These are phyloP conservation scores for Ophiocordyceps robertsii DNA, from an alignment of 2,329 filamentous ascomycete genomes.

Conservation along the genomic window DNA sequence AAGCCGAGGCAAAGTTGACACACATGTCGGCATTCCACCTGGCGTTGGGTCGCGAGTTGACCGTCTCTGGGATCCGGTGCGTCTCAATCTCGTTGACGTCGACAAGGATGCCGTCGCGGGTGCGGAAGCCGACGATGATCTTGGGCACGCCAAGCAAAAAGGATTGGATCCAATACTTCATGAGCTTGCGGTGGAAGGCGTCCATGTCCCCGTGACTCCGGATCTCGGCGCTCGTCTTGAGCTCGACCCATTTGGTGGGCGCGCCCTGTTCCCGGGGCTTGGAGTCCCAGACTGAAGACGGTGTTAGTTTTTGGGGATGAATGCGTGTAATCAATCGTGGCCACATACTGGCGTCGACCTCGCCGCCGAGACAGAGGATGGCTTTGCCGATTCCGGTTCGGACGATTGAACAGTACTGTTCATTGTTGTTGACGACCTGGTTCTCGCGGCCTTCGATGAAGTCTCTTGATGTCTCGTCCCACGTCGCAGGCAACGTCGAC, in stretches of 20 bases:
- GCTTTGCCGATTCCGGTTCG: conserved; percentile 71
- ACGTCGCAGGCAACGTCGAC: conserved; percentile 59
- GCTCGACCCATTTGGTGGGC: conserved; percentile 84
- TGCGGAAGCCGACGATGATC: conserved; percentile 82
- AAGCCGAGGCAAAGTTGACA: conserved; percentile 73
- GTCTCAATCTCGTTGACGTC: conserved; percentile 71
- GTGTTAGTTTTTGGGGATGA: neutral
- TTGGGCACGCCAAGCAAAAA: conserved; percentile 88
- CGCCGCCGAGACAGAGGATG: conserved; percentile 70
- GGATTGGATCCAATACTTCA: conserved; percentile 95
- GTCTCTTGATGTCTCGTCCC: conserved; percentile 58
- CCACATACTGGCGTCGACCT: conserved; percentile 69
- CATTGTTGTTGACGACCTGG: conserved; percentile 70
- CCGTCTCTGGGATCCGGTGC: conserved; percentile 60
- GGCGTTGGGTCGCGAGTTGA: conserved; percentile 49
- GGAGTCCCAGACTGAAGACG: conserved; percentile 58
- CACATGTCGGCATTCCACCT: conserved; percentile 89
- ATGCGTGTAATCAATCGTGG: conserved; percentile 1
- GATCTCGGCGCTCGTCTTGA: conserved; percentile 78
- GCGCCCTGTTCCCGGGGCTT: conserved; percentile 53
- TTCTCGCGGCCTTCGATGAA: conserved; percentile 66
- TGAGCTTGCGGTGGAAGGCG: conserved; percentile 76
- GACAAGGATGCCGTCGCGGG: conserved; percentile 54
- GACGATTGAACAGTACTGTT: conserved; percentile 92
- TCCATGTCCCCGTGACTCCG: conserved; percentile 52